phyloP scores from a whole-genome alignment of 2,329 filamentous ascomycete species.

The Colletotrichum sp. region DNA sequence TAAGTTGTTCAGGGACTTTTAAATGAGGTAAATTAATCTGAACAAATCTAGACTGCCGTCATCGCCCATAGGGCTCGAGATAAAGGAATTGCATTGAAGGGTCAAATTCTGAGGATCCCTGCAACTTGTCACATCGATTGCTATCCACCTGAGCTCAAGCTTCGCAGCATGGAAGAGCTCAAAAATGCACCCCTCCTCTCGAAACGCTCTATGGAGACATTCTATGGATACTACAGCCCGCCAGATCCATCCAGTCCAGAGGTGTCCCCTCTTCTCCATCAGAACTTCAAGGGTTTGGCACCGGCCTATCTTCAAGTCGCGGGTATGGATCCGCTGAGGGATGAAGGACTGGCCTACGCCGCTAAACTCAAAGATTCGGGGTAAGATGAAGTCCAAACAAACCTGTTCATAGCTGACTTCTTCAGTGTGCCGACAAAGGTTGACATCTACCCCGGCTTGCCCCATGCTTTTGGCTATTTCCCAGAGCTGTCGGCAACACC shows the following conservation, averaged over 20 bases:
- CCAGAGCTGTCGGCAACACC: background rate
- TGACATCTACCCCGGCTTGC: background rate
- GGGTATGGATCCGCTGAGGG: background rate
- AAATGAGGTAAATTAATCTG: rapidly evolving
- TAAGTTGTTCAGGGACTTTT: background rate
- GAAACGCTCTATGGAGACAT: background rate
- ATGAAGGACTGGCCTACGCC: background rate
- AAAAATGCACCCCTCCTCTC: background rate
- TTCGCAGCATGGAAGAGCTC: background rate
- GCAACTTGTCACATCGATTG: background rate
- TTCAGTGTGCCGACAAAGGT: background rate
- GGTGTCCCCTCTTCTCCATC: background rate
- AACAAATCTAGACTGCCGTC: background rate
- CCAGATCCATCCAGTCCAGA: background rate
- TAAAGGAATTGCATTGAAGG: background rate
- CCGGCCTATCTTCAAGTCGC: background rate
- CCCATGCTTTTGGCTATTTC: background rate
- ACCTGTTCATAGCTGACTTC: background rate
- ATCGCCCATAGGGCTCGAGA: background rate
- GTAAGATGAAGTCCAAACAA: background rate
- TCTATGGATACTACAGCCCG: background rate
- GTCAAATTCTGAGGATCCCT: background rate
- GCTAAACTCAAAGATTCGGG: background rate
- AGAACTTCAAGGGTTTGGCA: background rate
- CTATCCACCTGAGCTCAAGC: background rate